Base-by-base conservation (phyloP, 352 stramenopile species). In the Phytopythium vexans region DNA sequence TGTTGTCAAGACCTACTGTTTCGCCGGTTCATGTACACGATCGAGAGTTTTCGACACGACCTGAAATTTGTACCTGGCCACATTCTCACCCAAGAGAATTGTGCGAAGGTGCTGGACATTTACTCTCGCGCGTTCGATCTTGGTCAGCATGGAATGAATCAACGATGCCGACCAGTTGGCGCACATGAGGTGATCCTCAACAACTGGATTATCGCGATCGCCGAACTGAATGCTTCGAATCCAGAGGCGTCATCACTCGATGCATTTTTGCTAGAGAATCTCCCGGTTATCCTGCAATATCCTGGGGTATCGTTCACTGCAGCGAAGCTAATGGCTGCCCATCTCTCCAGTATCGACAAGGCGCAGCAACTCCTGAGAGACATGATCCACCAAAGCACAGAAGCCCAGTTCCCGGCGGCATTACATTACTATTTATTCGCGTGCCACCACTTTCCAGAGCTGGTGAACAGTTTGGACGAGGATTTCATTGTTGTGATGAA, bases 181-280 rank as follows among this genome's bases (percentile, higher is more conserved):
- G 21, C 21, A 27, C 21, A 27, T 27, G 57, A 62, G 43, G 49
- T 60, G 27, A 60, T 79, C 40, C 44, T 76, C 35, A 70, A 39
- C 32, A 79, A 79, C 41, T 79, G 70, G 70, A 70, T 76, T 46
- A 53, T 76, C 41, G n/a, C 74, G 38, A 41, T 76, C 32, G 46
- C 45, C 14, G 41, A 58, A 43, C 46, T 61, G 40, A 38, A 52
- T 12, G 34, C 16, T 10, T 14, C 10, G 2, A 52, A 56, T 12
- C 11, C 8, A 52, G 53, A 49, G 46, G 62, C 11, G 34, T 21
- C 31, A 16, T 12, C 16, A 31, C 35, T 79, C 31, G 38, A 44
- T 27, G 41, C 11, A 14, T 79, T 79, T 67, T 54, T 75, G 9
- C 1, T 51, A 4, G 43, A 70, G 2, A 61, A 71, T 5, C 42